phyloP scores from a whole-genome alignment of 1,284 basidiomycete species.

The Ustilago trichophora region DNA sequence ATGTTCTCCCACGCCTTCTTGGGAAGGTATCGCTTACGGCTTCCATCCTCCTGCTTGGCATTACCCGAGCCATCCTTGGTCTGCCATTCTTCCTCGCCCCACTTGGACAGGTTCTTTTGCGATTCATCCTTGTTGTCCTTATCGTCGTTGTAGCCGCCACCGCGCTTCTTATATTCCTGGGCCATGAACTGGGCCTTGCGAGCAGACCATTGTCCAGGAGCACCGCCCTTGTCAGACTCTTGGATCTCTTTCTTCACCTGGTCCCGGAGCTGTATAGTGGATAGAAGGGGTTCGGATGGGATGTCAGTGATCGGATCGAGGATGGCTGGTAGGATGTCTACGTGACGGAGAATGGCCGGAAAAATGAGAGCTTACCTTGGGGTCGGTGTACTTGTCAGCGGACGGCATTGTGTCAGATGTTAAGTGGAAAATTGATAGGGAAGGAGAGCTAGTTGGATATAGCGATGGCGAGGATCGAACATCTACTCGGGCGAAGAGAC shows the following conservation, averaged over 20 bases:
- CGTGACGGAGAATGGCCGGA: too few relatives aligned
- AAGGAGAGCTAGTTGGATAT: background rate
- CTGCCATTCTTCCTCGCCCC: slow-evolving; percentile 46
- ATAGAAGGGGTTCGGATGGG: background rate
- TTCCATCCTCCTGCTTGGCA: slow-evolving; percentile 40
- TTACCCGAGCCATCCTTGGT: slow-evolving; percentile 40
- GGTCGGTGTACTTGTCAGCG: slow-evolving; percentile 46
- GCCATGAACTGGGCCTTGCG: slow-evolving; percentile 44
- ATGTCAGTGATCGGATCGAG: too few relatives aligned
- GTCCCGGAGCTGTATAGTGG: slow-evolving; percentile 15
- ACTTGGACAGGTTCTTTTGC: slow-evolving; percentile 38
- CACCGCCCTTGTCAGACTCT: slow-evolving; percentile 38
- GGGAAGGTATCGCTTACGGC: slow-evolving; percentile 37
- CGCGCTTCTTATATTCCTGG: slow-evolving; percentile 42
- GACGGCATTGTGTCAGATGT: slow-evolving; percentile 25
- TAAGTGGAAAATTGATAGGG: background rate
- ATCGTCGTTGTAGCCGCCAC: slow-evolving; percentile 39
- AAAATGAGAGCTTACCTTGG: slow-evolving; percentile 43
- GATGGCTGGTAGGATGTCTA: too few relatives aligned
- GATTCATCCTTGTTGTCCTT: slow-evolving; percentile 39
- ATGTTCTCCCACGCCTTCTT: slow-evolving; percentile 51
- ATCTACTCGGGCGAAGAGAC: background rate
- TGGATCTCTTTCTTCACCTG: slow-evolving; percentile 41
- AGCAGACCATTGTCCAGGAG: slow-evolving; percentile 40
- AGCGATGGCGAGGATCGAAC: background rate